Evolutionary conservation across 306 rosid genomes (phyloP), one percentile per base, ranked within the genome.

Genomic region (Nissolia schottii): DNA sequence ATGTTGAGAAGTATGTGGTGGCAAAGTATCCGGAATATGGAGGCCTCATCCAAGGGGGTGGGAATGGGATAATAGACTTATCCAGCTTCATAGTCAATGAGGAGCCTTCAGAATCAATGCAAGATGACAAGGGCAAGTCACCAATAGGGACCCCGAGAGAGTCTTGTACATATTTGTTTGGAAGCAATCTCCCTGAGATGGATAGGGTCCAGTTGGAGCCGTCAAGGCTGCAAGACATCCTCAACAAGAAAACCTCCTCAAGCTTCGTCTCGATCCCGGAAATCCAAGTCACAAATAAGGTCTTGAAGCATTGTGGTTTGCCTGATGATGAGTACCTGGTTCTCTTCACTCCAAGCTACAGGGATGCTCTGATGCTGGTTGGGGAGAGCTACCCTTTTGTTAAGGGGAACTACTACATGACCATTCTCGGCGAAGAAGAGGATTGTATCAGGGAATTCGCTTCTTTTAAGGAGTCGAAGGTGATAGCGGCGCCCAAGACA

Each of bases 11-110:
- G 40, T 93, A 93, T 77, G 95, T 93, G 8, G 73, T 88, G 6
- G 91, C 96, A 31, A 88, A 93, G 80, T 92, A 93, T 65, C 98
- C 96, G 4, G 88, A 93, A 79, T 90, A 93, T 60, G 76, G 85
- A 62, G 82, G 86, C 24, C 62, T 75, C 18, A 88, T 79, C 41
- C 87, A 79, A 56, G 91, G 85, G 46, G 85, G 85, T 29, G 87
- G 85, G 46, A 72, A 85, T 53, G 87, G 85, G n/a, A 67, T 88
- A 65, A 67, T 88, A 65, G 92, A 85, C 45, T 53, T 78, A 14
- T 81, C 87, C 28, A 81, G 76, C 59, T 85, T 90, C 71, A 87
- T 92, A 82, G 82, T 90, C 79, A 68, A 73, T 55, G 87, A 84
- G 72, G 93, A 87, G 75, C 80, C 89, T 15, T 73, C 83, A 48